phyloP scores from a whole-genome alignment of 176 grass and related monocot species.

The Areca catechu region DNA sequence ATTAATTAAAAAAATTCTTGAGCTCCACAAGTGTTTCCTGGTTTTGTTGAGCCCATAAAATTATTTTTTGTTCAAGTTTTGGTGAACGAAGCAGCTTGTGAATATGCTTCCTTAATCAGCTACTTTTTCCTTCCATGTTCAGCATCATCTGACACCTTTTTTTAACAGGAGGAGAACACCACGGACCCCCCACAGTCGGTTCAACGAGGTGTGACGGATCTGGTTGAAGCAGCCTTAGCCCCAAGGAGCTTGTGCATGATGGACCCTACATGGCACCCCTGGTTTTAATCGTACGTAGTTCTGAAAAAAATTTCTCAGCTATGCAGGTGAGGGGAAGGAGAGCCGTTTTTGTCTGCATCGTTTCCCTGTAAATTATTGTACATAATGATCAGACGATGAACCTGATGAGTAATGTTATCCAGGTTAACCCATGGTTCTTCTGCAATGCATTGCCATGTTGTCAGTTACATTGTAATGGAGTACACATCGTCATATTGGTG shows the following conservation, averaged over 20 bases:
- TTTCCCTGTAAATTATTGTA: too few species aligned
- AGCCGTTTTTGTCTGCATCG: too few species aligned
- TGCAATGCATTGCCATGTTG: too few species aligned
- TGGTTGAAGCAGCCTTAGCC: conserved; percentile 66
- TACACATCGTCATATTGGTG: too few species aligned
- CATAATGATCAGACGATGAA: too few species aligned
- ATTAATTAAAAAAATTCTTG: too few species aligned
- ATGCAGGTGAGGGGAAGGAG: too few species aligned
- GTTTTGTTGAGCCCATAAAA: too few species aligned
- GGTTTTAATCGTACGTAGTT: conserved; percentile 39
- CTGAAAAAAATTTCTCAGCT: neutral
- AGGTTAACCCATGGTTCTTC: too few species aligned
- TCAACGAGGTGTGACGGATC: conserved; percentile 80
- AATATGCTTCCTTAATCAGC: neutral
- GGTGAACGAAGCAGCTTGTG: neutral
- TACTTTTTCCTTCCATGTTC: neutral
- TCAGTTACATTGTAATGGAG: too few species aligned
- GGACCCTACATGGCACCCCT: conserved; percentile 99
- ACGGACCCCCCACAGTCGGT: conserved; percentile 79
- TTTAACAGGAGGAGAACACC: conserved; percentile 67
- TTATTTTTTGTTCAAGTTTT: neutral
- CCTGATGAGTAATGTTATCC: too few species aligned
- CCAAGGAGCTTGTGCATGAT: conserved; percentile 97
- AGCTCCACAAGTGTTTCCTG: too few species aligned
- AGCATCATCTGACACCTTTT: neutral